phyloP scores from a whole-genome alignment of 768 basidiomycete genomes.

The Termitomyces sp. region DNA sequence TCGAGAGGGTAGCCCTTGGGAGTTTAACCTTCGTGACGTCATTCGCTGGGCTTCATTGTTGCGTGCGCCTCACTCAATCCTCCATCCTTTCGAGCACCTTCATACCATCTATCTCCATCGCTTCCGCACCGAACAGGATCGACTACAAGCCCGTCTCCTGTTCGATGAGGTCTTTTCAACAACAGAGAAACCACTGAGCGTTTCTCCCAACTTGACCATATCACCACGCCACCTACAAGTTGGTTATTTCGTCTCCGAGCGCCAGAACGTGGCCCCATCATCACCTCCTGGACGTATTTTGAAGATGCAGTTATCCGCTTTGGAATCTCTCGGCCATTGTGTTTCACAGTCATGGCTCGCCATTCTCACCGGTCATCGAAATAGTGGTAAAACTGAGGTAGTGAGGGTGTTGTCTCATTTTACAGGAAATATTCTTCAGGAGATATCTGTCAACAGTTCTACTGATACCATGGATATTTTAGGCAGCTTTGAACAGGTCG shows the following conservation, averaged over 20 bases:
- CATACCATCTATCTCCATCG: conserved; percentile 79
- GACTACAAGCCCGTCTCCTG: conserved; percentile 42
- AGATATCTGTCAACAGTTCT: conserved; percentile 77
- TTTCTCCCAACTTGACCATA: conserved; percentile 34
- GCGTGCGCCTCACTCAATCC: conserved; percentile 21
- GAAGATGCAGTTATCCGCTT: conserved; percentile 55
- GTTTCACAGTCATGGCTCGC: conserved; percentile 79
- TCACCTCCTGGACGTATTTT: conserved; percentile 47
- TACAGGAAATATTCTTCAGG: conserved; percentile 64
- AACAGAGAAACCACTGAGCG: conserved; percentile 17
- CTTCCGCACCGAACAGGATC: conserved; percentile 75
- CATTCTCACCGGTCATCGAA: conserved; percentile 76
- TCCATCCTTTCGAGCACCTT: conserved; percentile 61
- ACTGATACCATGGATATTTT: conserved; percentile 94
- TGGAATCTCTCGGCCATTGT: conserved; percentile 76
- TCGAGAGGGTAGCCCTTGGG: conserved; percentile 87
- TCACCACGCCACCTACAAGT: conserved; percentile 54
- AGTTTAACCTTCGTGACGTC: conserved; percentile 95
- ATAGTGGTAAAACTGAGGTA: conserved; percentile 77
- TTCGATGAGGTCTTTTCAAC: conserved; percentile 51
- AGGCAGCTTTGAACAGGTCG: conserved; percentile 93
- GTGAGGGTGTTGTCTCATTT: conserved; percentile 67
- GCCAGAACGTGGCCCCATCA: conserved; percentile 31
- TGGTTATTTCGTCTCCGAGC: conserved; percentile 51
- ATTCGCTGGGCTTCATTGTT: conserved; percentile 80